Evolutionary conservation across 495 filamentous ascomycete species (phyloP).

Genomic region (Umbilicaria muhlenbergii): DNA sequence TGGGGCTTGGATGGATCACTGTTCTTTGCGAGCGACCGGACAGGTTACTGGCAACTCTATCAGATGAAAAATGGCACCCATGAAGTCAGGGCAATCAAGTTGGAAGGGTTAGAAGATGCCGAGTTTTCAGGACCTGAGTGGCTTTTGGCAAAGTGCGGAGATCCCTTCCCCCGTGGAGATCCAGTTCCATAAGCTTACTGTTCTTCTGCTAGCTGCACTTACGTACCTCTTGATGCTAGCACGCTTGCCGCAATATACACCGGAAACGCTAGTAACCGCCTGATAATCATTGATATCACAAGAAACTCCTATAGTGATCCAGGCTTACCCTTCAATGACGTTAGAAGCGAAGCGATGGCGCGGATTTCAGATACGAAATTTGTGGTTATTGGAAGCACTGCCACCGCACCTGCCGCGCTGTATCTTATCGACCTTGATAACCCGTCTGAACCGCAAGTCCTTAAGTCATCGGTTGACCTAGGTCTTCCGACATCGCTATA

Average conservation of each 20-base stretch:
- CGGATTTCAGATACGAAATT: constrained; percentile 12
- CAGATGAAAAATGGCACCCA: constrained; percentile 9
- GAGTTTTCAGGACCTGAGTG: constrained; percentile 26
- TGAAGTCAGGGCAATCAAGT: constrained; percentile 5
- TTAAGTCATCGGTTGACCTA: constrained; percentile 10
- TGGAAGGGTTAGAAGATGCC: constrained; percentile 22
- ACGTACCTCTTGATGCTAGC: constrained; percentile 20
- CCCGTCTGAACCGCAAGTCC: constrained; percentile 1
- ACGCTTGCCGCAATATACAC: constrained; percentile 20
- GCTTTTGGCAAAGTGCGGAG: constrained; percentile 22
- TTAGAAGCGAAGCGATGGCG: constrained; percentile 5
- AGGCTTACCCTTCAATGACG: constrained; percentile 4
- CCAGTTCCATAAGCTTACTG: no score
- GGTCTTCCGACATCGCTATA: constrained; percentile 16
- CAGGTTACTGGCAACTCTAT: constrained; percentile 29
- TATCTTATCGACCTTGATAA: constrained; percentile 13
- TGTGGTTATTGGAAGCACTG: constrained; percentile 15
- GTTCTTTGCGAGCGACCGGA: constrained; percentile 26
- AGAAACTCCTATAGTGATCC: constrained; percentile 6
- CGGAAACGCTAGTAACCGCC: constrained; percentile 11
- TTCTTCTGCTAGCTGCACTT: constrained; percentile 16
- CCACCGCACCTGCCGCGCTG: constrained; percentile 9
- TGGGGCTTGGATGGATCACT: constrained; percentile 28
- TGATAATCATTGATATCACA: constrained; percentile 17
- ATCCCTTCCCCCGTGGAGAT: no score